Base-by-base conservation (phyloP, 805 yeast species). In the Pachysolen tannophilus region DNA sequence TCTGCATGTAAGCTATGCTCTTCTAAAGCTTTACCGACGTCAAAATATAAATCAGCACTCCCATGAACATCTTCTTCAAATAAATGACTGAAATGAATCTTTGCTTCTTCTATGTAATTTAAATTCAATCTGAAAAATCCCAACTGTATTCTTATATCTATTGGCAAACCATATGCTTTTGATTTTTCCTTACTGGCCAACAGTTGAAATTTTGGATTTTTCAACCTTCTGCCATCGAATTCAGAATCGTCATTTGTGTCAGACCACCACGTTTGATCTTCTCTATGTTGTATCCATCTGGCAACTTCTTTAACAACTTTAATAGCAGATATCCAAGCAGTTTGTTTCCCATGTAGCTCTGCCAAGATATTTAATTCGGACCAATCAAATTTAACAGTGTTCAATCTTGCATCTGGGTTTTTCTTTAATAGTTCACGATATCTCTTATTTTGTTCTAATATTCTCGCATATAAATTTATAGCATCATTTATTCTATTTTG, bases 91-190 rank as follows among this genome's bases (percentile, higher is more conserved):
- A 83, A 81, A 52, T 90, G 97, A 7, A 55, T 57, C 38, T 78
- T 50, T 0, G 96, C 95, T 45, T 88, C 96, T 1, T 69, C 70
- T 19, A 67, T 61, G 29, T 79, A 67, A 34, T 75, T 78, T 25
- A 75, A 58, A 37, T 77, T 75, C 21, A 92, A 58, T 39, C 98
- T 67, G 32, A 84, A 65, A 8, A 77, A 55, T 0, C 95, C 94
- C 17, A 92, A 53, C 54, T 92, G 84, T 20, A 77, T 78, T 36
- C 97, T 60, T 18, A 92, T 83, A 60, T 90, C 97, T 31, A 88
- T 76, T 2, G 97, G 97, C 15, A 92, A 56, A 7, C 67, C 55
- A 44, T 57, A 74, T 11, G 38, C 48, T 46, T 65, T 65, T 25
- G 58, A 43, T 37, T 61, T 54, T 37, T 69, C 71, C 30, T 57